These are phyloP conservation scores for Pichia occidentalis DNA, from an alignment of 805 yeast genomes.

Conservation along the genomic window DNA sequence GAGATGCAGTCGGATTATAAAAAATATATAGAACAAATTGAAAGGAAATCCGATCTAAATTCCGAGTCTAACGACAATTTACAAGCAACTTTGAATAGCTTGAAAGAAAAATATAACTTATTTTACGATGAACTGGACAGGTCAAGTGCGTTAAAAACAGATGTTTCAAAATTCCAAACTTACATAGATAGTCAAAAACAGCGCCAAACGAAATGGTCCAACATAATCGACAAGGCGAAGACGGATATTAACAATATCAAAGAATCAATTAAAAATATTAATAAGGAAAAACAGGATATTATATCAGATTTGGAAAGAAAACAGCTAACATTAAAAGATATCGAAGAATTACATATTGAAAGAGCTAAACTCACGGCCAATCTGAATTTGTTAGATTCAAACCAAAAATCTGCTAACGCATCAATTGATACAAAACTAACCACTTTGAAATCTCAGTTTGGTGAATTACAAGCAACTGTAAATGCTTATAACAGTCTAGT, in stretches of 20 bases:
- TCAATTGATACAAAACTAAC: constrained; percentile 42
- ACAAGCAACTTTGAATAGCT: constrained; percentile 33
- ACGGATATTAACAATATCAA: constrained; percentile 43
- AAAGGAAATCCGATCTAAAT: constrained; percentile 38
- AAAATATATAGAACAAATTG: constrained; percentile 42
- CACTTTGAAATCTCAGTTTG: constrained; percentile 43
- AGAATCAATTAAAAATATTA: constrained; percentile 35
- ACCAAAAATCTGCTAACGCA: constrained; percentile 40
- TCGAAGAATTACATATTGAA: constrained; percentile 57
- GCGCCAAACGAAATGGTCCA: constrained; percentile 61
- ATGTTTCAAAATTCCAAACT: constrained; percentile 62
- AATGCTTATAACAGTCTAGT: constrained; percentile 51
- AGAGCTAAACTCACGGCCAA: constrained; percentile 51
- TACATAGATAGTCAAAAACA: constrained; percentile 61
- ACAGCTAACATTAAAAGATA: constrained; percentile 55
- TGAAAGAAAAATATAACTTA: constrained; percentile 39
- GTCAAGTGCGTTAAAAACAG: constrained; percentile 59
- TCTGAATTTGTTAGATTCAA: constrained; percentile 39
- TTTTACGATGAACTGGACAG: constrained; percentile 50
- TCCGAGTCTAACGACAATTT: constrained; percentile 36
- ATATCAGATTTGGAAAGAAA: constrained; percentile 41
- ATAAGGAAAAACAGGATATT: constrained; percentile 33
- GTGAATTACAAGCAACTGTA: constrained; percentile 44
- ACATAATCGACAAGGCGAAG: constrained; percentile 48
- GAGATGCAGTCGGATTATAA: constrained; percentile 55